phyloP scores from a whole-genome alignment of 306 rosid genomes.

The Pyrus bretschneideri region DNA sequence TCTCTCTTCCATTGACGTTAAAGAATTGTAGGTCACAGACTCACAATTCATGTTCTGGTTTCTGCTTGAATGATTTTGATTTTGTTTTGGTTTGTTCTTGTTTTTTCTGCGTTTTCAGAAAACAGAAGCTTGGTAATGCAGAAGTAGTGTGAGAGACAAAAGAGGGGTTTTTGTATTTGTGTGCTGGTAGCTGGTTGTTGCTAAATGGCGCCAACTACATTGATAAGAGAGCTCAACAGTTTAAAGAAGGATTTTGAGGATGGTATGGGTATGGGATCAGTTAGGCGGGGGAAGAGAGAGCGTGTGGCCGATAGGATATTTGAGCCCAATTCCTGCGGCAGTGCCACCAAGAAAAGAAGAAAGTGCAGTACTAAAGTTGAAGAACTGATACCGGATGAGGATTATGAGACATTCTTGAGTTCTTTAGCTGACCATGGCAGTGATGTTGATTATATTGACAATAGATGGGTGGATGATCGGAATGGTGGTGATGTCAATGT shows the following conservation, averaged over 20 bases:
- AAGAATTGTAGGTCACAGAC: not conserved
- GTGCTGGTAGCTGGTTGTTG: not conserved
- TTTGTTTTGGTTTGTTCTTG: not conserved
- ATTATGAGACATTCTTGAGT: not conserved
- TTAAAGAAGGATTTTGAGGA: not conserved
- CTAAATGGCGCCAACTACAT: constrained; percentile 8
- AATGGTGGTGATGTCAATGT: not conserved
- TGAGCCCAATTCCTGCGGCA: not conserved
- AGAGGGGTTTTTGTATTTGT: not conserved
- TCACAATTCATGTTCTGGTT: not conserved
- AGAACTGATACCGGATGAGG: not conserved
- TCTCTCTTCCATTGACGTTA: not conserved
- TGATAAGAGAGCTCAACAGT: not conserved
- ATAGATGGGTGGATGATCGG: not conserved
- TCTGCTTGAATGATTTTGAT: not conserved
- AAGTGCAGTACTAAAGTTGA: not conserved
- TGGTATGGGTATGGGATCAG: constrained; percentile 21
- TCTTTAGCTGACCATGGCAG: not conserved
- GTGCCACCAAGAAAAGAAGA: not conserved
- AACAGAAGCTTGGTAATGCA: not conserved
- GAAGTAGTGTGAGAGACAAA: not conserved
- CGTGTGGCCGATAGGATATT: not conserved
- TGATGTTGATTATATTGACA: not conserved
- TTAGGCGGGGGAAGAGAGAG: constrained; percentile 43
- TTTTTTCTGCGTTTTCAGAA: not conserved